A percentile compares a stretch with the other conserved stretches of the same genome.
Conservation (phyloP, 2,329 filamentous ascomycete genomes). For the Pseudogymnoascus sp. region DNA sequence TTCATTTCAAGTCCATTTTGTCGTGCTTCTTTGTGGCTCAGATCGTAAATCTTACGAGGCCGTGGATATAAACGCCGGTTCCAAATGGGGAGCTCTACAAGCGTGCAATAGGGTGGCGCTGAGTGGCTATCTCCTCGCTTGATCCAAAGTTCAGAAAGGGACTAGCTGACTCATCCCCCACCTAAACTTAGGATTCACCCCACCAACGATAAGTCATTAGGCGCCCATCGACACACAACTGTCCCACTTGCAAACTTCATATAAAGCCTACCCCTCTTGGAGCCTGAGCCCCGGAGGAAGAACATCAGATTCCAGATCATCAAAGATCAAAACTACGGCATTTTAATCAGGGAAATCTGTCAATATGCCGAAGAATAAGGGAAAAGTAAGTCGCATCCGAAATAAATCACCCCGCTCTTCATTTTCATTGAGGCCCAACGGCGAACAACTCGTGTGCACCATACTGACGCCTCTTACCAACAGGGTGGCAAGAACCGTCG, state of each 20-base stretch:
- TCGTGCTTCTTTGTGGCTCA: too few species aligned
- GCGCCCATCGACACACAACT: slow-evolving; percentile 11
- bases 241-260: slow-evolving; percentile 12
- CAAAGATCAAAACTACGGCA: background rate
- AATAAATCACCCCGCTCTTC: slow-evolving; percentile 13
- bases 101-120: background rate
- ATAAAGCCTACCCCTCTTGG: slow-evolving; percentile 8
- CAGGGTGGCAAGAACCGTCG: slow-evolving; percentile 97
- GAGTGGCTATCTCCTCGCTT: background rate
- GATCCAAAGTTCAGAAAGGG: slow-evolving; percentile 4
- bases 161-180: slow-evolving; percentile 9
- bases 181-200: slow-evolving; percentile 4
- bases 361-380: slow-evolving; percentile 98
- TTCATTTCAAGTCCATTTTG: background rate
- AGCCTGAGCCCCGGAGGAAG: slow-evolving; percentile 2
- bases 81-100: background rate
- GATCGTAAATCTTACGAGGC: too few species aligned
- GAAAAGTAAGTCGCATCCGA: slow-evolving; percentile 63
- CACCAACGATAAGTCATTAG: slow-evolving; percentile 11
- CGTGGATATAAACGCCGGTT: background rate
- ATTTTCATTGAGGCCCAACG: background rate
- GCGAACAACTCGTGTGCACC: slow-evolving; percentile 12
- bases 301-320: slow-evolving; percentile 4
- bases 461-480: slow-evolving; percentile 21
- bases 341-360: slow-evolving; percentile 17